Conservation (phyloP, 495 filamentous ascomycete genomes). For the Antarctomyces pellizariae region DNA sequence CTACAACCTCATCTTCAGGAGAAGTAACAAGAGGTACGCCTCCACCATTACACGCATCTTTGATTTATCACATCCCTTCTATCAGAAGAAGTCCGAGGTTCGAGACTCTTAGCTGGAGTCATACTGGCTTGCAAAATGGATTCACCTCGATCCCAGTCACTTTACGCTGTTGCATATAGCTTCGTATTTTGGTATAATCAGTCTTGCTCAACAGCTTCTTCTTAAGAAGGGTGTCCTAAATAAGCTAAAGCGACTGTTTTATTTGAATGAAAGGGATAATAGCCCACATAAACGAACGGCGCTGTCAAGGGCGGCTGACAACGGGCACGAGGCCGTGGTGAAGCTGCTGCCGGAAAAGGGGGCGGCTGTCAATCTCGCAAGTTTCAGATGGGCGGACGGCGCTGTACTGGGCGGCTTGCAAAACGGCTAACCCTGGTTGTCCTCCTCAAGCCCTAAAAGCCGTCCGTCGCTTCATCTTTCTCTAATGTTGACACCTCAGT, state of each 20-base stretch:
- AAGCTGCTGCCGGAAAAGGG: slow-evolving; percentile 1
- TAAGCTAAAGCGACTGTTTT: slow-evolving; percentile 1
- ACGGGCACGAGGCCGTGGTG: slow-evolving; percentile 3
- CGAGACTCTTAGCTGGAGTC: slow-evolving; percentile 1
- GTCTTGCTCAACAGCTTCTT: slow-evolving; percentile 1
- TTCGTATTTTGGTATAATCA: slow-evolving; percentile 2
- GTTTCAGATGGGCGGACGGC: slow-evolving; percentile 1
- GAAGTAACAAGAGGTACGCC: too few species aligned
- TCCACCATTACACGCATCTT: too few species aligned
- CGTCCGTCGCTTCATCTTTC: too few species aligned
- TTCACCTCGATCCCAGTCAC: not conserved
- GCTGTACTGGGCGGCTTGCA: slow-evolving; percentile 1
- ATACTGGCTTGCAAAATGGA: slow-evolving; percentile 1
- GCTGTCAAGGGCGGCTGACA: slow-evolving; percentile 1
- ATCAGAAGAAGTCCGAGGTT: slow-evolving; percentile 1
- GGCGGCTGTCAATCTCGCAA: not conserved
- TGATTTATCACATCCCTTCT: slow-evolving; percentile 1
- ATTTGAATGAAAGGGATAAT: slow-evolving; percentile 3
- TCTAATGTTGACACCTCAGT: too few species aligned
- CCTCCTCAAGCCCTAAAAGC: too few species aligned
- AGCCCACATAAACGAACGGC: not conserved
- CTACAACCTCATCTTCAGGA: too few species aligned
- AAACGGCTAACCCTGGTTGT: not conserved
- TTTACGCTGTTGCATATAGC: slow-evolving; percentile 1
- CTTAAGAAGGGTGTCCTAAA: slow-evolving; percentile 1